Conservation (phyloP, 2,329 filamentous ascomycete genomes). For the Botrytis fragariae region DNA sequence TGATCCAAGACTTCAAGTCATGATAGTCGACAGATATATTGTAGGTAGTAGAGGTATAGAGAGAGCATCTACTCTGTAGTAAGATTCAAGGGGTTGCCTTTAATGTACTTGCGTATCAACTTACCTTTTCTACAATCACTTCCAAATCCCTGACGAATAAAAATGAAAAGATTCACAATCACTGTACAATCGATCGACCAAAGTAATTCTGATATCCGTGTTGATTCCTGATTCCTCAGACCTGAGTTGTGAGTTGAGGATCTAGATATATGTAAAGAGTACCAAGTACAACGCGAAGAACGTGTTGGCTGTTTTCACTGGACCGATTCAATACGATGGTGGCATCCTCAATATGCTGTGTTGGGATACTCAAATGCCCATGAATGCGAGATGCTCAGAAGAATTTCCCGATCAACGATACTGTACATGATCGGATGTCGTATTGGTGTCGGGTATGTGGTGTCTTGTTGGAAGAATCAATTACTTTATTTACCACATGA, state of each 20-base stretch:
- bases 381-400: conserved; percentile 3
- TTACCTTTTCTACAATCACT: background rate
- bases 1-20: background rate
- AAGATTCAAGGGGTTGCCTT: no score
- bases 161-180: background rate
- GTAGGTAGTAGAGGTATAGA: background rate
- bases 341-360: background rate
- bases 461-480: background rate
- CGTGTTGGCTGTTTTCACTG: background rate
- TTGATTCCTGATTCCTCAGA: background rate
- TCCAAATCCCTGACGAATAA: background rate
- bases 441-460: background rate
- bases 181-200: background rate
- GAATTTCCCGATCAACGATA: conserved; percentile 13
- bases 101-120: no score
- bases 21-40: background rate
- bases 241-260: background rate
- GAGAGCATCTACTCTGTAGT: background rate
- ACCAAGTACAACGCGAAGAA: background rate
- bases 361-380: background rate
- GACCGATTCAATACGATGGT: conserved; percentile 4
- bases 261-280: background rate
- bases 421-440: background rate
- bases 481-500: background rate
- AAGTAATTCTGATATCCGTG: background rate